These are phyloP conservation scores for Rhypophila decipiens DNA, from an alignment of 495 filamentous ascomycete species.

Conservation along the genomic window DNA sequence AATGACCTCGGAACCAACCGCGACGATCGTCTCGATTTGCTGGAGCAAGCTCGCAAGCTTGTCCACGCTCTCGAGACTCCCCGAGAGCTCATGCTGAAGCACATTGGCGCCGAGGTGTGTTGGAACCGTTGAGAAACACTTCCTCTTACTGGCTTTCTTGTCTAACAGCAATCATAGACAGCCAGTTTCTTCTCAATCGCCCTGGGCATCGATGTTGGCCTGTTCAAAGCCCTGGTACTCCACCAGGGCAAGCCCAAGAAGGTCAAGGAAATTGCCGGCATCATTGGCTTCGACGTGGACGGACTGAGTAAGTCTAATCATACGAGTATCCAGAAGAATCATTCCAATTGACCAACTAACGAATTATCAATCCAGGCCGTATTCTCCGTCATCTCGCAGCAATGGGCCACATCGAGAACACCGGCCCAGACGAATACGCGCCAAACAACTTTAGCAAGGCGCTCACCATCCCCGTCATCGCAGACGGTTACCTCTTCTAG, in stretches of 20 bases:
- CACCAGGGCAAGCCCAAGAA: slow-evolving; percentile 10
- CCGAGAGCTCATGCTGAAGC: slow-evolving; percentile 29
- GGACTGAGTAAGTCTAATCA: slow-evolving; percentile 9
- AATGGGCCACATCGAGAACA: slow-evolving; percentile 43
- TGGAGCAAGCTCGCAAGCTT: slow-evolving; percentile 21
- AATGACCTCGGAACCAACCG: slow-evolving; percentile 5
- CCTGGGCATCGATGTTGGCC: slow-evolving; percentile 11
- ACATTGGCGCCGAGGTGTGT: slow-evolving; percentile 25
- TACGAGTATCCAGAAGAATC: not conserved
- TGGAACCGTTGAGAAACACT: too few relatives aligned
- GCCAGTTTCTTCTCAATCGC: slow-evolving; percentile 5
- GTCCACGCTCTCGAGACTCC: slow-evolving; percentile 26
- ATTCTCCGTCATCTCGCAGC: slow-evolving; percentile 45
- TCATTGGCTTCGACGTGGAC: slow-evolving; percentile 7
- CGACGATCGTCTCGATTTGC: slow-evolving; percentile 10
- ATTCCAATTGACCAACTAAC: not conserved
- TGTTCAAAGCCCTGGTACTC: slow-evolving; percentile 12
- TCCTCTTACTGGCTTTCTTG: not conserved
- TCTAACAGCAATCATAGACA: slow-evolving; percentile 3
- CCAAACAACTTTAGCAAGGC: slow-evolving; percentile 40
- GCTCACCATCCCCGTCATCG: slow-evolving; percentile 25
- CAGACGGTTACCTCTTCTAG: slow-evolving; percentile 22
- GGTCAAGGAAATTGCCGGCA: slow-evolving; percentile 4
- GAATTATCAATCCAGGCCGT: slow-evolving; percentile 11
- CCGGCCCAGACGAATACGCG: slow-evolving; percentile 38